Conservation (phyloP, 345 rosid species). For the Bruguiera sexangula region DNA sequence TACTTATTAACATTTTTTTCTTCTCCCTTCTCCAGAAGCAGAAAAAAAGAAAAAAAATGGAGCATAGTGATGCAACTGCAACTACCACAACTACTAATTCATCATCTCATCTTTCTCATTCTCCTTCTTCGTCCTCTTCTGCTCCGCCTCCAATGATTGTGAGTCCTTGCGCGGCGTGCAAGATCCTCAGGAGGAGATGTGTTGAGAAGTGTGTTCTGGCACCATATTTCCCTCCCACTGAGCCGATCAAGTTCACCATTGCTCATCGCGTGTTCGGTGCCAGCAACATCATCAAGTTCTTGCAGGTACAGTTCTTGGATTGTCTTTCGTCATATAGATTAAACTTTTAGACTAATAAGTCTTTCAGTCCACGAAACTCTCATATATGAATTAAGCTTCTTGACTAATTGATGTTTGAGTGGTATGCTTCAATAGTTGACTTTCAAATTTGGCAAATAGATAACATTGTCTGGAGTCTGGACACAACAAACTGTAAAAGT, state of each 20-base stretch:
- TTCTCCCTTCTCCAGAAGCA: too few relatives aligned
- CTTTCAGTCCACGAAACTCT: too few relatives aligned
- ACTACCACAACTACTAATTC: not conserved
- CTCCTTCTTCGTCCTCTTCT: conserved; percentile 19
- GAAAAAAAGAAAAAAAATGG: not conserved
- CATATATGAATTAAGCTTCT: too few relatives aligned
- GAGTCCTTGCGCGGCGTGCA: conserved; percentile 94
- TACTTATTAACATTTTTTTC: too few relatives aligned
- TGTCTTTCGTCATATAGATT: not conserved
- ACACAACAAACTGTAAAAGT: not conserved
- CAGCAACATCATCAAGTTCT: conserved; percentile 87
- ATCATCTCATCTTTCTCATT: not conserved
- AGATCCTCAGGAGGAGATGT: conserved; percentile 73
- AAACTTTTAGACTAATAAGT: not conserved
- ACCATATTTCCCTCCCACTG: conserved; percentile 89
- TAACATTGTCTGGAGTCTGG: not conserved
- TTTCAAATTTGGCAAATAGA: not conserved
- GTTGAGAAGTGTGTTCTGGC: conserved; percentile 86
- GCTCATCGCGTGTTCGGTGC: conserved; percentile 96
- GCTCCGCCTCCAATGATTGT: conserved; percentile 40
- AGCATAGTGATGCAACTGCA: not conserved
- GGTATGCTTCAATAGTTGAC: not conserved
- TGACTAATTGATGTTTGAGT: too few relatives aligned
- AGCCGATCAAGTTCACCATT: conserved; percentile 76
- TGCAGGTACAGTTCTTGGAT: conserved; percentile 50